phyloP scores from a whole-genome alignment of 129 eudicot genomes.

The Centrapalus pauciflorus region DNA sequence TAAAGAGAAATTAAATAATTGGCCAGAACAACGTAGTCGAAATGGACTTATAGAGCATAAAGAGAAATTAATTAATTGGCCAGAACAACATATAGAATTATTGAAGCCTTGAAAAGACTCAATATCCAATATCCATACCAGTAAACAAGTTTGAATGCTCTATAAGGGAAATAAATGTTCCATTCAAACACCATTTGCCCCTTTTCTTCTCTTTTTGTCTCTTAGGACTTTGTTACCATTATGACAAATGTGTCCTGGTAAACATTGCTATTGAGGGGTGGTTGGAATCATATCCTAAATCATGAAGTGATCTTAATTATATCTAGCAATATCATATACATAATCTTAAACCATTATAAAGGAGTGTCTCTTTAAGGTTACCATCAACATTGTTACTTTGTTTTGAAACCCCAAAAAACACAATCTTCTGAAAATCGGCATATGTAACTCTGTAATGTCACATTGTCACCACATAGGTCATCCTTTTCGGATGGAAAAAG shows the following conservation, averaged over 20 bases:
- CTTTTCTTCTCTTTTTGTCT: neutral
- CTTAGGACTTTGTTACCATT: neutral
- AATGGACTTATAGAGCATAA: constrained; percentile 3
- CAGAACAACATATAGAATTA: constrained; percentile 5
- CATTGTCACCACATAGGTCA: neutral
- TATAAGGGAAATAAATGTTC: neutral
- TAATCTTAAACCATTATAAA: neutral
- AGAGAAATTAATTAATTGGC: neutral
- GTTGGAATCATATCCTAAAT: neutral
- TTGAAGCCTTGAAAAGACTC: too few relatives aligned
- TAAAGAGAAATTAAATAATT: neutral
- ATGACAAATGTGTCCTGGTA: neutral
- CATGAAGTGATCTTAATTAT: neutral
- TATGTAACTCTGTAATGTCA: neutral
- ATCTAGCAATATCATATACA: neutral
- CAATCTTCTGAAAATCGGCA: neutral
- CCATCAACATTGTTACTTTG: neutral
- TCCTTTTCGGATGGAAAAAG: neutral
- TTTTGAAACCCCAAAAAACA: neutral
- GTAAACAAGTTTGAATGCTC: neutral
- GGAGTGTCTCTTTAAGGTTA: neutral
- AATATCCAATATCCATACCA: neutral
- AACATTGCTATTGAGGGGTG: neutral
- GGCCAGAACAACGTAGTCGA: neutral
- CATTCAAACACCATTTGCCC: neutral